These are phyloP conservation scores for Camelina hispida DNA, from an alignment of 345 rosid species.

Conservation along the genomic window DNA sequence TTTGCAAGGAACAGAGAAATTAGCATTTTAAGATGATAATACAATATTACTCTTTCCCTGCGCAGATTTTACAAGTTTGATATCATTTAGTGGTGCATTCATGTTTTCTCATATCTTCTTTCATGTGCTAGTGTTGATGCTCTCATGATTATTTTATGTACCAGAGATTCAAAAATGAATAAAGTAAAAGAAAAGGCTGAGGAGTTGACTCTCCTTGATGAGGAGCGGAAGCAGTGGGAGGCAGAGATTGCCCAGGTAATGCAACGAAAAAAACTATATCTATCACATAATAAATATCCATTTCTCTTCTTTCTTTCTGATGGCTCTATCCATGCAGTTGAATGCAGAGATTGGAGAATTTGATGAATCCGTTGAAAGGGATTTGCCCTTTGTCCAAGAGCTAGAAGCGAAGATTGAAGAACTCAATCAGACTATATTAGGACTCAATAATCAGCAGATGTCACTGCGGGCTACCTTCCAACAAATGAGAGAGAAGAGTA, in stretches of 20 bases:
- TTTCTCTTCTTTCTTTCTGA: conserved; percentile 28
- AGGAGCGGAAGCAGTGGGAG: conserved; percentile 69
- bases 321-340: conserved; percentile 54
- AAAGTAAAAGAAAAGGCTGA: conserved; percentile 56
- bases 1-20: no score
- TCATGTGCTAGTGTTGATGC: conserved; percentile 45
- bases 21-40: not conserved
- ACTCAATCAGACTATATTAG: conserved; percentile 61
- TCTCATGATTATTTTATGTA: conserved; percentile 2
- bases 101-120: no score
- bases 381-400: conserved; percentile 76
- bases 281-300: conserved; percentile 2
- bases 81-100: no score
- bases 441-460: conserved; percentile 76
- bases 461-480: conserved; percentile 62
- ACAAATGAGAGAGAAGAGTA: conserved; percentile 66
- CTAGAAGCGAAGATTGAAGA: conserved; percentile 65
- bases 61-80: not conserved
- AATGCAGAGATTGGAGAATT: conserved; percentile 71
- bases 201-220: conserved; percentile 70
- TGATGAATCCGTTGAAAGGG: conserved; percentile 69
- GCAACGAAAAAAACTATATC: not conserved
- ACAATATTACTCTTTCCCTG: not conserved
- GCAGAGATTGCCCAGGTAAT: conserved; percentile 70
- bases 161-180: conserved; percentile 76